Evolutionary conservation across 192 early-diverging fungal species (phyloP), one percentile per base, ranked within the genome.

Genomic region (Rhizophagus clarus): DNA sequence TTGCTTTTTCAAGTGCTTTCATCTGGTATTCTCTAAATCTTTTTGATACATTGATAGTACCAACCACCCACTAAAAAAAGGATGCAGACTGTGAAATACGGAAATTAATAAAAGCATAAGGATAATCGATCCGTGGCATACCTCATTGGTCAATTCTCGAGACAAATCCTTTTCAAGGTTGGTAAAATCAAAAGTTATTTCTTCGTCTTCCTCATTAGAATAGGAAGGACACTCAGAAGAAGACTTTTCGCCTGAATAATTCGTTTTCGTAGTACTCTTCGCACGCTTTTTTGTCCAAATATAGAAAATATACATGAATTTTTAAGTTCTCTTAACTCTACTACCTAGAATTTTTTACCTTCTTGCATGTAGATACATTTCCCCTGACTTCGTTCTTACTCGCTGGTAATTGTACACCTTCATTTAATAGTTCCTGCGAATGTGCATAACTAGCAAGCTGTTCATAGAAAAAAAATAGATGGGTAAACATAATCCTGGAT

Each of bases 381-480:
- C 17, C 49, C 49, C 0, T 51, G 49, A 17, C 4, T 51, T 51
- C 4, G 12, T 51, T 51, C 15, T 51, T 4, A 17, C 12, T 47
- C 45, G 45, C 12, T 47, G 7, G 45, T 12, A 47, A 47, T 47
- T 47, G 7, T 47, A 47, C 45, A 11, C 45, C 12, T 3, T 49
- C 47, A 49, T 49, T 15, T 2, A 49, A 49, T 49, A 49, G 12
- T 15, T 49, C 47, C 15, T 49, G 47, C 32, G 64, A 22, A 80
- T 73, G 47, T 72, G 79, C 79, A 80, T 80, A 80, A 74, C 31
- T 47, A 26, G 70, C 49, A 63, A 80, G 79, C 51, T 80, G 70
- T 61, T 80, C 37, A 51, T 61, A 80, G 70, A 67, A 80, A 80
- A 62, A 32, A 49, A 49, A 15, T 49, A 49, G 10, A 49, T 49